Percentiles rank a stretch among this genome's conserved stretches.
Conservation (phyloP, 257 asterid genomes). For the Solanum lycopersicoides region DNA sequence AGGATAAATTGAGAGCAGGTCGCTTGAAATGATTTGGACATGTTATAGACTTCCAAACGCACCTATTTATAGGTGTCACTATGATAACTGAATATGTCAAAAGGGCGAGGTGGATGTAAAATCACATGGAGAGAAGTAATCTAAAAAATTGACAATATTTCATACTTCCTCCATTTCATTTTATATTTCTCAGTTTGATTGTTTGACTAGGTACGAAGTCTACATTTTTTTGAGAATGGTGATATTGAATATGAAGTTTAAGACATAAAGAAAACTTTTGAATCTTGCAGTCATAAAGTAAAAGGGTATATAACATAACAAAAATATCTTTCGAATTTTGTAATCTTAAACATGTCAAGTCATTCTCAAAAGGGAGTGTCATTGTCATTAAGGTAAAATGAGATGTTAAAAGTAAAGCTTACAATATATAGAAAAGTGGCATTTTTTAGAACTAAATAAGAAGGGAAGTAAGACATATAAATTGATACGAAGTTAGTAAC, state of each 20-base stretch:
- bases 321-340: not conserved
- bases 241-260: not conserved
- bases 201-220: not conserved
- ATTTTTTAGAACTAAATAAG: not conserved
- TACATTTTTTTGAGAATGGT: not conserved
- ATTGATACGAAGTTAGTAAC: not conserved
- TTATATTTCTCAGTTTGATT: not conserved
- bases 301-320: not conserved
- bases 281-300: not conserved
- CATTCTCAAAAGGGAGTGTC: not conserved
- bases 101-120: not conserved
- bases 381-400: not conserved
- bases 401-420: not conserved
- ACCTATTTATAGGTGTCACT: not conserved
- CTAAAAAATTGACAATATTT: not conserved
- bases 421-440: not conserved
- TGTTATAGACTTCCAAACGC: not conserved
- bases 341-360: not conserved
- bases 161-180: not conserved
- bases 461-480: not conserved
- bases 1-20: not conserved
- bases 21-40: not conserved
- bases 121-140: not conserved
- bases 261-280: not conserved
- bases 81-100: not conserved